Percentiles rank a stretch among this genome's conserved stretches.
Conservation (phyloP, 1,284 basidiomycete species). For the Ustilago trichophora region DNA sequence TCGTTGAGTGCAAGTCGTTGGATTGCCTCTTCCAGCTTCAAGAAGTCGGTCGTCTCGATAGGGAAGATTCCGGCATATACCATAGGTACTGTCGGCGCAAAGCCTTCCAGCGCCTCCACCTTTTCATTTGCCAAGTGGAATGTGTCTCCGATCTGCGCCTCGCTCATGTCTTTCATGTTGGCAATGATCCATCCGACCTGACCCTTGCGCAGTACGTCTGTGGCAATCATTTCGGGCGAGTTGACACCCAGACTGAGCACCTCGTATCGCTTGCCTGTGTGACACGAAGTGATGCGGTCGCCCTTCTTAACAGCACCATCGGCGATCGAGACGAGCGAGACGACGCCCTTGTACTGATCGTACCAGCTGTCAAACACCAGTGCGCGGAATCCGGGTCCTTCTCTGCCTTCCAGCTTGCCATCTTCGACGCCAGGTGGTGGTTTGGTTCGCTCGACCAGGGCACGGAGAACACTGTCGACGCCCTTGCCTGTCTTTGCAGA, state of each 20-base stretch:
- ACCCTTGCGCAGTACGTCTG: constrained; percentile 75
- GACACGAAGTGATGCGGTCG: constrained; percentile 77
- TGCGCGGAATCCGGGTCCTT: constrained; percentile 71
- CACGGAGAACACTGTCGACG: constrained; percentile 77
- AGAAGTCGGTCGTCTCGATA: constrained; percentile 87
- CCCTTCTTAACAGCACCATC: constrained; percentile 72
- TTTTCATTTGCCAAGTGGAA: constrained; percentile 79
- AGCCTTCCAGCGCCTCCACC: constrained; percentile 88
- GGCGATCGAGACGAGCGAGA: constrained; percentile 83
- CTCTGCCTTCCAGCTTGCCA: constrained; percentile 42
- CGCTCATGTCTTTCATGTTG: constrained; percentile 98
- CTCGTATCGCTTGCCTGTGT: constrained; percentile 90
- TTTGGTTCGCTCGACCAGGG: constrained; percentile 78
- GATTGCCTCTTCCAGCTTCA: constrained; percentile 94
- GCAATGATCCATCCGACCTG: constrained; percentile 82
- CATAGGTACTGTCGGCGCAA: constrained; percentile 93
- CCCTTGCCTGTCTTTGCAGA: constrained; percentile 93
- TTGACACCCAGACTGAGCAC: constrained; percentile 90
- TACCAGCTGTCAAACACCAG: constrained; percentile 92
- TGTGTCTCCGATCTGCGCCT: constrained; percentile 95
- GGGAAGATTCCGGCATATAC: constrained; percentile 97
- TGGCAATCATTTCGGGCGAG: constrained; percentile 72
- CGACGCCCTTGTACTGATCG: constrained; percentile 94
- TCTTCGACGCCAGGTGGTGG: constrained; percentile 45
- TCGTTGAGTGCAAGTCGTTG: constrained; percentile 85